These are phyloP conservation scores for Phytophthora nicotianae DNA, from an alignment of 352 stramenopile species.

Conservation along the genomic window DNA sequence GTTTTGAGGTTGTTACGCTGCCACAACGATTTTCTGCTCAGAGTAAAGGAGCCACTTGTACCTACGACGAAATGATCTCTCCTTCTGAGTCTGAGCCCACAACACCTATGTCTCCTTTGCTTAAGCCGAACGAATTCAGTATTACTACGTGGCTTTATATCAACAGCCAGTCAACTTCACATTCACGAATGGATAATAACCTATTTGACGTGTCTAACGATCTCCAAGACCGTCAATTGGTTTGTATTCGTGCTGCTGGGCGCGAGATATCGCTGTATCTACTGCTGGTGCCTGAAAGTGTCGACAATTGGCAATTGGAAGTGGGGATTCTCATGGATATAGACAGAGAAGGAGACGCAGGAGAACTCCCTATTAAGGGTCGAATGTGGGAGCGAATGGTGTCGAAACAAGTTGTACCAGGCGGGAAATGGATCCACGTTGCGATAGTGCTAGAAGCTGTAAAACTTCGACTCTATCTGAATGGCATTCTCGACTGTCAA, in stretches of 20 bases:
- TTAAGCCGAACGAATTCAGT: conserved; percentile 85
- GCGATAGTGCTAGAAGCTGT: conserved; percentile 83
- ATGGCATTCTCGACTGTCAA: conserved; percentile 88
- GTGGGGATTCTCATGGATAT: conserved; percentile 54
- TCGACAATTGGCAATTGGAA: conserved; percentile 60
- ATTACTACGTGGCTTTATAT: conserved; percentile 89
- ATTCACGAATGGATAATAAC: not conserved
- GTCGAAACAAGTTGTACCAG: conserved; percentile 75
- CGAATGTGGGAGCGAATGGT: conserved; percentile 64
- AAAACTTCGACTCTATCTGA: conserved; percentile 92
- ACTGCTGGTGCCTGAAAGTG: conserved; percentile 49
- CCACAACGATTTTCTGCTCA: conserved; percentile 64
- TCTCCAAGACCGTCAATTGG: conserved; percentile 46
- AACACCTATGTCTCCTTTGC: conserved; percentile 54
- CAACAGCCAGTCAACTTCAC: conserved; percentile 7
- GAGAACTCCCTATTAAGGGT: conserved; percentile 14
- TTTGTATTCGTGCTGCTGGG: conserved; percentile 75
- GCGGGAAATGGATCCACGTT: conserved; percentile 84
- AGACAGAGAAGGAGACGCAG: conserved; percentile 6
- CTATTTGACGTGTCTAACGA: conserved; percentile 8
- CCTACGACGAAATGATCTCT: conserved; percentile 60
- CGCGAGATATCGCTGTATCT: conserved; percentile 72
- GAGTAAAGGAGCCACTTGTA: conserved; percentile 59
- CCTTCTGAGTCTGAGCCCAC: conserved; percentile 2
- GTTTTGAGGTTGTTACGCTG: conserved; percentile 74